These are phyloP conservation scores for Seiridium cupressi DNA, from an alignment of 2,329 filamentous ascomycete genomes.

Conservation along the genomic window DNA sequence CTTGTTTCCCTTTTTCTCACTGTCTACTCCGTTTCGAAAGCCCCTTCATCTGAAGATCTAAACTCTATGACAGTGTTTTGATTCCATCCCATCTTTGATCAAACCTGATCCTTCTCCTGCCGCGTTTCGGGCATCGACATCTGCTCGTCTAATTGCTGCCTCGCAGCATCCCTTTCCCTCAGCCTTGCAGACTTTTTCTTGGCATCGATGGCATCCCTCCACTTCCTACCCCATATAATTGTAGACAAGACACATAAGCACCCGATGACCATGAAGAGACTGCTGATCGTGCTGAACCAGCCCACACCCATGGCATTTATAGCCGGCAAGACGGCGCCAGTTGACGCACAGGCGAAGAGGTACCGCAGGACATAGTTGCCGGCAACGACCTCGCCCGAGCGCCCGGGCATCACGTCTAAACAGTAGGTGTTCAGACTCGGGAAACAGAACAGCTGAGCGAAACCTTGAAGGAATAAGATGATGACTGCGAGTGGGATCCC, in stretches of 20 bases:
- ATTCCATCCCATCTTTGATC: neutral
- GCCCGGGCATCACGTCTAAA: conserved; percentile 74
- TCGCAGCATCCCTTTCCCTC: conserved; percentile 13
- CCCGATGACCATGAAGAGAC: conserved; percentile 33
- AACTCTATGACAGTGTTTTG: too few relatives aligned
- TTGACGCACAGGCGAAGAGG: conserved; percentile 68
- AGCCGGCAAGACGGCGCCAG: conserved; percentile 70
- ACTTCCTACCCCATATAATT: conserved; percentile 37
- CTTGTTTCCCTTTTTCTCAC: too few relatives aligned
- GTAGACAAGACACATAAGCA: conserved; percentile 33
- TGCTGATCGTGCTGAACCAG: conserved; percentile 69
- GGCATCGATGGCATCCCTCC: conserved; percentile 35
- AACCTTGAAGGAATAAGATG: conserved; percentile 71
- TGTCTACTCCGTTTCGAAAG: too few relatives aligned
- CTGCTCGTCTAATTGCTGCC: neutral
- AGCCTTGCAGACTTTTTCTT: conserved; percentile 19
- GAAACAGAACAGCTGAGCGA: conserved; percentile 74
- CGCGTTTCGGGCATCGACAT: neutral
- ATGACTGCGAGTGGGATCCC: conserved; percentile 64
- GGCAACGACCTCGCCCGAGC: conserved; percentile 71
- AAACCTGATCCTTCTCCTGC: neutral
- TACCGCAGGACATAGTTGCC: conserved; percentile 81
- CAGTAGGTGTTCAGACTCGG: conserved; percentile 78
- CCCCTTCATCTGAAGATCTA: too few relatives aligned
- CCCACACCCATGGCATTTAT: conserved; percentile 75